Percentiles rank a stretch among this genome's conserved stretches.
phyloP scores from a whole-genome alignment of 768 basidiomycete genomes.

The Cubamyces lactineus region DNA sequence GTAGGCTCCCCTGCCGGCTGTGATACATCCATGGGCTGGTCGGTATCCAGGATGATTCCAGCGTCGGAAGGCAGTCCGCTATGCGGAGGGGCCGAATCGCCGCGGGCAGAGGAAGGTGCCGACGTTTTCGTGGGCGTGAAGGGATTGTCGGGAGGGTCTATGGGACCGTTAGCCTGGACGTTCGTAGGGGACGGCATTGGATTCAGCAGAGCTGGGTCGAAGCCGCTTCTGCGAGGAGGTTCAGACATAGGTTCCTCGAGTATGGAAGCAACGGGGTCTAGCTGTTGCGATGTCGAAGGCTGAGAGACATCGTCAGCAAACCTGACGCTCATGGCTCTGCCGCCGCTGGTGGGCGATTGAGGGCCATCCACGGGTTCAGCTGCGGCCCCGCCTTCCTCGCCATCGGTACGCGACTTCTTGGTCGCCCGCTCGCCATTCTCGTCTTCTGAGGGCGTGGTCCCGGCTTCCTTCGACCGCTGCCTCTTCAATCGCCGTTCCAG shows the following conservation, averaged over 20 bases:
- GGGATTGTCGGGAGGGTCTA: constrained; percentile 22
- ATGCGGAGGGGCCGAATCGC: neutral
- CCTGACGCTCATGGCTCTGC: constrained; percentile 43
- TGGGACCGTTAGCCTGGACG: neutral
- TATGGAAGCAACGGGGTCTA: constrained; percentile 1
- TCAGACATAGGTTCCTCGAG: constrained; percentile 1
- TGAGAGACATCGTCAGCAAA: constrained; percentile 45
- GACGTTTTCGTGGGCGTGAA: constrained; percentile 11
- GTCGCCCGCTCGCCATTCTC: constrained; percentile 53
- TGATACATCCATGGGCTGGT: constrained; percentile 20
- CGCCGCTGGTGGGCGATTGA: constrained; percentile 16
- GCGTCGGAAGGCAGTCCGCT: constrained; percentile 7
- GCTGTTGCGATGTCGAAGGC: constrained; percentile 21
- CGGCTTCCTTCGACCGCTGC: constrained; percentile 60
- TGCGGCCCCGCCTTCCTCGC: constrained; percentile 50
- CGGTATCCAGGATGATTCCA: constrained; percentile 26
- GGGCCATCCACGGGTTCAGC: constrained; percentile 43
- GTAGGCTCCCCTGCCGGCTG: constrained; percentile 19
- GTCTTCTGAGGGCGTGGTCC: constrained; percentile 54
- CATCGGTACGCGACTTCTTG: constrained; percentile 47
- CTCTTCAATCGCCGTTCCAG: constrained; percentile 78
- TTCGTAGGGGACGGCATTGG: constrained; percentile 41
- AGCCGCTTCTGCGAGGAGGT: constrained; percentile 42
- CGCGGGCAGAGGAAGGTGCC: neutral
- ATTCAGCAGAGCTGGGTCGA: constrained; percentile 57